Base-by-base conservation (phyloP, 768 basidiomycete species). In the Tylopilus rubrobrunneus region DNA sequence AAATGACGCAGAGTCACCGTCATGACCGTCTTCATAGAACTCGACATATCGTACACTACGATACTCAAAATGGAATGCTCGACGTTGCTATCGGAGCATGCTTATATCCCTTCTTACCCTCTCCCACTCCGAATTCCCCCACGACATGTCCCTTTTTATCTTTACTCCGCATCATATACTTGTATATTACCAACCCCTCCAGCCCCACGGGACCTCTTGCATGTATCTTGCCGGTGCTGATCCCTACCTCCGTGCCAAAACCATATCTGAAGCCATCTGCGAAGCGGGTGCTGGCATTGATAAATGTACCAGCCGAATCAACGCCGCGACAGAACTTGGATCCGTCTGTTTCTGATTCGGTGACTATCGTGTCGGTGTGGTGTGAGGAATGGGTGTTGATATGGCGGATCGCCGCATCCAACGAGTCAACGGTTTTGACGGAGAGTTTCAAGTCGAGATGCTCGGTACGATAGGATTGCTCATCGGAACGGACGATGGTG, bases 211-310 rank as follows among this genome's bases (percentile, higher is more conserved):
- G 97, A 4, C 97, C 97, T 40, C 96, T 79, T 15, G 97, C 95
- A 65, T 99, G 97, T 52, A 97, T 96, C 65, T 90, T 85, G 1
- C 96, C 95, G 0, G 97, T 99, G 68, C 89, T 90, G 64, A 99
- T 97, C 9, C 97, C 97, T 0, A 99, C 96, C 71, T 98, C 97
- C 5, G 97, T 95, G 3, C 97, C 97, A 60, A 97, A 94, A 0
- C 97, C 97, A 67, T 93, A 98, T 56, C 96, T 74, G 72, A 95
- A 97, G 12, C 97, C 96, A 69, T 99, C 97, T 0, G 95, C 87
- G 67, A 99, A 98, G 36, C 97, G 81, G 10, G 97, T 98, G 64
- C 89, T 92, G 7, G 95, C 95, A 63, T 99, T 98, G 55, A 96
- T 81, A 63, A 88, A 99, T 5, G 92, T 92, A 29, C 94, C 92